Evolutionary conservation across 352 stramenopile genomes (phyloP).

Genomic region (Pythium vanterpoolii): DNA sequence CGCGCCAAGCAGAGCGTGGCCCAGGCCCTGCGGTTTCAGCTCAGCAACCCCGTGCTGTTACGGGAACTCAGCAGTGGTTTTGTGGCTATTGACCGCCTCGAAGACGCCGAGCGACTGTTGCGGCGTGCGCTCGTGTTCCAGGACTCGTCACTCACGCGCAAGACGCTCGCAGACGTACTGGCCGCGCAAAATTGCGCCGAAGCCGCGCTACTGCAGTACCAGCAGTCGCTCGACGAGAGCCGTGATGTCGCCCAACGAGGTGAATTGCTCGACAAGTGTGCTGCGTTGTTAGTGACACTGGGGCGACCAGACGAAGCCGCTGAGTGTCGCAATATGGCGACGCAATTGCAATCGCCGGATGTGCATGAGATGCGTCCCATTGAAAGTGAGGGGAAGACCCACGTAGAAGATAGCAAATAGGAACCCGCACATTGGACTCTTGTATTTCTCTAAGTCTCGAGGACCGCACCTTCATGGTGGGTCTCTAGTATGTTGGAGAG

Average conservation of each 20-base stretch:
- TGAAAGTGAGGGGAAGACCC: background rate
- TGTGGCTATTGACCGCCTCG: slow-evolving; percentile 70
- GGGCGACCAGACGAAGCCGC: slow-evolving; percentile 62
- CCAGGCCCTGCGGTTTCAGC: slow-evolving; percentile 57
- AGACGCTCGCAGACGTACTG: slow-evolving; percentile 75
- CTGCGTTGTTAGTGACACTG: slow-evolving; percentile 60
- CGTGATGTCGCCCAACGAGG: slow-evolving; percentile 38
- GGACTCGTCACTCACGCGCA: slow-evolving; percentile 73
- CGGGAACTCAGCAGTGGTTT: slow-evolving; percentile 81
- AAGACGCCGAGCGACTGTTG: slow-evolving; percentile 66
- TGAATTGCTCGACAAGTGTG: slow-evolving; percentile 57
- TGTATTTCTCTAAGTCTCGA: background rate
- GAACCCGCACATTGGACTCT: background rate
- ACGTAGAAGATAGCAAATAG: background rate
- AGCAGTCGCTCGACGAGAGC: slow-evolving; percentile 44
- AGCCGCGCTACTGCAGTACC: slow-evolving; percentile 67
- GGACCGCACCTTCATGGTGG: background rate
- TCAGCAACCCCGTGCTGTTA: slow-evolving; percentile 61
- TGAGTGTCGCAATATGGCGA: slow-evolving; percentile 63
- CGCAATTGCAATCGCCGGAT: slow-evolving; percentile 28
- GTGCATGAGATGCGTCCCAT: background rate
- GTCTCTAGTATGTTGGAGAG: slow-evolving; percentile 31
- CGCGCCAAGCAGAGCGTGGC: slow-evolving; percentile 46
- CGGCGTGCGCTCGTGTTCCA: slow-evolving; percentile 58
- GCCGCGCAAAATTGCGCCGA: slow-evolving; percentile 77